Conservation (phyloP, 2,329 filamentous ascomycete species). For the Arthrobotrys musiformis region DNA sequence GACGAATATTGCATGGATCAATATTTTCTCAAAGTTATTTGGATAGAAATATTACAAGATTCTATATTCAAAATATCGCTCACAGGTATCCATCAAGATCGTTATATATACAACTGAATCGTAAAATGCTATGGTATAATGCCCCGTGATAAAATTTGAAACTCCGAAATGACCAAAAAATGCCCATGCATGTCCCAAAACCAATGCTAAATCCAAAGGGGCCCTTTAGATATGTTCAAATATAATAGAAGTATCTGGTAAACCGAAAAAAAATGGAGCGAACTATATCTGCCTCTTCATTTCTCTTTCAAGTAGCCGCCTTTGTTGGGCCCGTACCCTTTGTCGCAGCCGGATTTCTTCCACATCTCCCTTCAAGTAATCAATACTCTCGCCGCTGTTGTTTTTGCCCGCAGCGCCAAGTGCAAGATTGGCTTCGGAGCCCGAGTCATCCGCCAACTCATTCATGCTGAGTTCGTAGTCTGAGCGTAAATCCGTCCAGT, state of each 20-base stretch:
- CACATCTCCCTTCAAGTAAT: conserved; percentile 32
- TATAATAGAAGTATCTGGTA: too few species aligned
- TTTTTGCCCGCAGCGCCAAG: conserved; percentile 26
- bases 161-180: conserved; percentile 23
- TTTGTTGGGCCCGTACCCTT: conserved; percentile 30
- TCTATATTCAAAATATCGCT: conserved; percentile 29
- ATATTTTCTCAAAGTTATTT: not conserved
- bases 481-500: conserved; percentile 46
- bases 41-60: not conserved
- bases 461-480: conserved; percentile 53
- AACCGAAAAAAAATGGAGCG: too few species aligned
- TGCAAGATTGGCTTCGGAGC: conserved; percentile 29
- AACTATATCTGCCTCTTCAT: conserved; percentile 57
- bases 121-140: conserved; percentile 15
- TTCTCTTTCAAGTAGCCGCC: conserved; percentile 49
- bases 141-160: conserved; percentile 32
- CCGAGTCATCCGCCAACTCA: conserved; percentile 20
- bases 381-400: conserved; percentile 26
- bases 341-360: conserved; percentile 44
- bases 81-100: conserved; percentile 54
- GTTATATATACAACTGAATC: conserved; percentile 21
- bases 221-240: not conserved
- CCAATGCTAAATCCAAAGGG: not conserved
- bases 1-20: too few species aligned
- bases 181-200: conserved; percentile 4